Evolutionary conservation across 495 filamentous ascomycete species (phyloP).

Genomic region (Aspergillus ostianus): DNA sequence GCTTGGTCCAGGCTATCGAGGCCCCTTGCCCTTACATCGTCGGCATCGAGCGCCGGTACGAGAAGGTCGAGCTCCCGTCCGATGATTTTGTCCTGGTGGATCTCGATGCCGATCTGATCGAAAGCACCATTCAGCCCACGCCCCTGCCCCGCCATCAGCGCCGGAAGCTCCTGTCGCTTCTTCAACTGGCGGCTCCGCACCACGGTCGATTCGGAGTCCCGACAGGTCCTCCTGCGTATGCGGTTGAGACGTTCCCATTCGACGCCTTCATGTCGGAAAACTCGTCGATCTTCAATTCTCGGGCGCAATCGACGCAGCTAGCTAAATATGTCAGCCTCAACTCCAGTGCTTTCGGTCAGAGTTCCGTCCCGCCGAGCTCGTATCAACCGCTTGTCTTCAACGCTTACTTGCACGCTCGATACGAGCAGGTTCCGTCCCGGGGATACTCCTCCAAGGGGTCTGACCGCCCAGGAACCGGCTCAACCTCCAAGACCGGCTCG

Average conservation of each 20-base stretch:
- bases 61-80: conserved; percentile 86
- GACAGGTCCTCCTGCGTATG: conserved; percentile 87
- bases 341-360: conserved; percentile 76
- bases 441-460: conserved; percentile 50
- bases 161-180: conserved; percentile 80
- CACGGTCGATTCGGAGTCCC: conserved; percentile 83
- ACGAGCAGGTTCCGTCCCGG: conserved; percentile 50
- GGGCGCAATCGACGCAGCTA: conserved; percentile 65
- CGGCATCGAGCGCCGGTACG: conserved; percentile 90
- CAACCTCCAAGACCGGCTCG: conserved; percentile 66
- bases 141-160: conserved; percentile 85
- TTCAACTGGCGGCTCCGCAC: conserved; percentile 89
- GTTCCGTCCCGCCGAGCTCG: conserved; percentile 50
- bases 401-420: conserved; percentile 76
- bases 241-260: conserved; percentile 85
- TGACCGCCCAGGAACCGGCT: conserved; percentile 80
- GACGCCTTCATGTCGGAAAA: conserved; percentile 89
- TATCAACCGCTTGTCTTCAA: conserved; percentile 73
- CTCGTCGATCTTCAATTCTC: conserved; percentile 69
- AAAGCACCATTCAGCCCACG: conserved; percentile 69
- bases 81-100: conserved; percentile 96
- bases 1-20: conserved; percentile 84
- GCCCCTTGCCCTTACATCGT: conserved; percentile 97
- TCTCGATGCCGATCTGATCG: conserved; percentile 84
- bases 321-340: conserved; percentile 84